Evolutionary conservation across 2,329 filamentous ascomycete species (phyloP).

Genomic region (Leptoxyphium fumago): DNA sequence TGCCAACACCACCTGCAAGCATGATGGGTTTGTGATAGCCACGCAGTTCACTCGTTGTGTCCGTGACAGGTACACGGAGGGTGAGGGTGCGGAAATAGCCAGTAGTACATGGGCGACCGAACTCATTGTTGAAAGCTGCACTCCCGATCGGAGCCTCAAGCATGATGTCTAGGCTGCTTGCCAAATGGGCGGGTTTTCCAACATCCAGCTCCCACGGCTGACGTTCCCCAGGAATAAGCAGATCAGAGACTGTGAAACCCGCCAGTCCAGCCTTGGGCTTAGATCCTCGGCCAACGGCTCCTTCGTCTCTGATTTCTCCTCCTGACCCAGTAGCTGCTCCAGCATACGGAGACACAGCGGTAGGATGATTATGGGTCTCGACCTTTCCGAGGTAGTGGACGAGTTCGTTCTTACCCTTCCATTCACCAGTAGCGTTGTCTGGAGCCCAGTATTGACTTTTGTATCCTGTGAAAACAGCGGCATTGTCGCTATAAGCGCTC

Average conservation of each 20-base stretch:
- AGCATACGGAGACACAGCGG: conserved; percentile 82
- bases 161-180: conserved; percentile 93
- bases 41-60: conserved; percentile 54
- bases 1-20: conserved; percentile 91
- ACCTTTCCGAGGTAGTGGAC: conserved; percentile 88
- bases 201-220: conserved; percentile 86
- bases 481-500: conserved; percentile 94
- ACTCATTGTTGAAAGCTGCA: conserved; percentile 95
- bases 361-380: conserved; percentile 96
- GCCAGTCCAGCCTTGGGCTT: conserved; percentile 81
- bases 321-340: conserved; percentile 91
- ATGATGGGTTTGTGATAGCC: conserved; percentile 98
- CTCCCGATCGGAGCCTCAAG: conserved; percentile 90
- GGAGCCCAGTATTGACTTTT: conserved; percentile 72
- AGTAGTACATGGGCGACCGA: conserved; percentile 74
- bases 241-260: conserved; percentile 90
- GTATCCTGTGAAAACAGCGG: conserved; percentile 71
- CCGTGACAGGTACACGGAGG: conserved; percentile 47
- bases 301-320: conserved; percentile 91
- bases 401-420: conserved; percentile 72
- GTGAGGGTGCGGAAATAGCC: conserved; percentile 89
- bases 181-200: conserved; percentile 80
- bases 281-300: conserved; percentile 82
- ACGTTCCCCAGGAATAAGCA: conserved; percentile 69
- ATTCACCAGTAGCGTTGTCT: conserved; percentile 70